Evolutionary conservation across 2,329 filamentous ascomycete species (phyloP).

Genomic region (Paecilomyces variotii): DNA sequence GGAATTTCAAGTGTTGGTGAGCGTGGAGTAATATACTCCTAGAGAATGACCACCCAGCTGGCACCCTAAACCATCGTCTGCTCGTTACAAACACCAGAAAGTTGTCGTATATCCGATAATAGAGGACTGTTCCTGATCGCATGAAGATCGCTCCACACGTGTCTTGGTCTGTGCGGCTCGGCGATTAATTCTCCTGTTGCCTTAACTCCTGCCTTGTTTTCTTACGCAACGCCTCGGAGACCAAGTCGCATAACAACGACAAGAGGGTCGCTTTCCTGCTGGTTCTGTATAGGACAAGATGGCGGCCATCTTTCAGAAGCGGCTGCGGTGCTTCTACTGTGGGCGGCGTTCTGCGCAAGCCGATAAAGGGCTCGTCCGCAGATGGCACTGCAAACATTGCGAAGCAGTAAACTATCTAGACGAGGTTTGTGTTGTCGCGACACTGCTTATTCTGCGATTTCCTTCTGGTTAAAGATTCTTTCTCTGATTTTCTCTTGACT

Average conservation of each 20-base stretch:
- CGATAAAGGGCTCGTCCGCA: slow-evolving; percentile 50
- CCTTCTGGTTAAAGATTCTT: slow-evolving; percentile 6
- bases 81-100: neutral
- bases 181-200: neutral
- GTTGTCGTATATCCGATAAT: neutral
- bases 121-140: neutral
- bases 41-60: neutral
- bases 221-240: neutral
- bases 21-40: neutral
- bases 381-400: slow-evolving; percentile 70
- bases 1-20: neutral
- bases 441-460: neutral
- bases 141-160: neutral
- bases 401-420: slow-evolving; percentile 86
- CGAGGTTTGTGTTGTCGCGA: slow-evolving; percentile 49
- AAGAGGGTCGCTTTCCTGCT: neutral
- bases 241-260: neutral
- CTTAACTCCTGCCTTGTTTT: slow-evolving; percentile 1
- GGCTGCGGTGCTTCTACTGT: slow-evolving; percentile 75
- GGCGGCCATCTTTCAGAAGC: slow-evolving; percentile 35
- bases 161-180: neutral
- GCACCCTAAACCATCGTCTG: neutral
- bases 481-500: slow-evolving; percentile 9
- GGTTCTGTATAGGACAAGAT: slow-evolving; percentile 21
- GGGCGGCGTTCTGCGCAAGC: slow-evolving; percentile 56